These are phyloP conservation scores for Colletotrichum neosansevieriae DNA, from an alignment of 2,329 filamentous ascomycete genomes.

Conservation along the genomic window DNA sequence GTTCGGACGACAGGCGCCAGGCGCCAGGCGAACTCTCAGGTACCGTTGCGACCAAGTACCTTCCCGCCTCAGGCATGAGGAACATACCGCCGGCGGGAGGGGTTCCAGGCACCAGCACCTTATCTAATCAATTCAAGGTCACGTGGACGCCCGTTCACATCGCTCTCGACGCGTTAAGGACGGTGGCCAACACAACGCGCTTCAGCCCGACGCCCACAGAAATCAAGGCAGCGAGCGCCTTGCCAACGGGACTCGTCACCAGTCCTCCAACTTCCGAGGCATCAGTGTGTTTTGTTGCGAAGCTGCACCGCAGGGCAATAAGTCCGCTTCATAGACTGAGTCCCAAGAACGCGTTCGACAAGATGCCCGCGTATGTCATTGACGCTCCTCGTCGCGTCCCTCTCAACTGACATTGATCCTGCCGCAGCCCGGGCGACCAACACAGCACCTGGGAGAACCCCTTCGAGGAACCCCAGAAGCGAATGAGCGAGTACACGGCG, in stretches of 20 bases:
- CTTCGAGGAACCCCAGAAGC: slow-evolving; percentile 78
- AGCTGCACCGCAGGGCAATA: too few relatives aligned
- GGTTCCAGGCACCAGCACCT: not conserved
- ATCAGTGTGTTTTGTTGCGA: too few relatives aligned
- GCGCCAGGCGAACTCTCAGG: slow-evolving; percentile 18
- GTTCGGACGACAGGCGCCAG: slow-evolving; percentile 35
- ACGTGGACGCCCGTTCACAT: slow-evolving; percentile 39
- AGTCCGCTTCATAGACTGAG: not conserved
- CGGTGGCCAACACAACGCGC: slow-evolving; percentile 22
- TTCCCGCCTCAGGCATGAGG: not conserved
- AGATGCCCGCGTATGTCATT: slow-evolving; percentile 59
- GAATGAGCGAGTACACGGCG: slow-evolving; percentile 86
- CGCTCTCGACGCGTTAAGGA: slow-evolving; percentile 34
- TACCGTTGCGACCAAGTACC: not conserved
- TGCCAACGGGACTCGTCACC: not conserved
- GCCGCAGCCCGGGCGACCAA: slow-evolving; percentile 75
- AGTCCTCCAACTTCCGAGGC: too few relatives aligned
- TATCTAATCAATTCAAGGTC: slow-evolving; percentile 1
- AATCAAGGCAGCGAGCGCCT: slow-evolving; percentile 6
- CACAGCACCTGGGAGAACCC: slow-evolving; percentile 76
- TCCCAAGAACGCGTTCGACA: slow-evolving; percentile 28
- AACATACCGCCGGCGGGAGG: not conserved
- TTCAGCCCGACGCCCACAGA: not conserved
- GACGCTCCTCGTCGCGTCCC: not conserved
- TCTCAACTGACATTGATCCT: slow-evolving; percentile 29